A percentile compares a stretch with the other conserved stretches of the same genome.
Evolutionary conservation across 2,329 filamentous ascomycete species (phyloP).

Genomic region (Botryosphaeria dothidea): DNA sequence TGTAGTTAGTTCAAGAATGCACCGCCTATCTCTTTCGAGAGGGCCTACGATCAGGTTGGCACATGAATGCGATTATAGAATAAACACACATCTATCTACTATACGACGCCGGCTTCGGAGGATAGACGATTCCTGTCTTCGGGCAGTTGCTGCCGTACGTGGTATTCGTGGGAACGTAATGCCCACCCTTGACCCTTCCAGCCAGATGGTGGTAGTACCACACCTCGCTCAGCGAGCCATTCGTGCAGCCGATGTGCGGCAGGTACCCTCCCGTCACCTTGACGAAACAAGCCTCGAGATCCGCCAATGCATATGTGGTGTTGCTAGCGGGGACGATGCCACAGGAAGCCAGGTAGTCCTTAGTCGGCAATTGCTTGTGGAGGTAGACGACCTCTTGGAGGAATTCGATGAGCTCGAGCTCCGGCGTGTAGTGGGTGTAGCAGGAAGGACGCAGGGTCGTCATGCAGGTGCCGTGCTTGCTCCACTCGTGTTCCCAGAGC

Average conservation of each 20-base stretch:
- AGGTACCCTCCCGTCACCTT: constrained; percentile 51
- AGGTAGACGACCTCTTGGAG: constrained; percentile 66
- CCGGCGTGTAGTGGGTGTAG: constrained; percentile 59
- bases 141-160: constrained; percentile 56
- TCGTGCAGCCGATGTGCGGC: constrained; percentile 61
- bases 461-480: constrained; percentile 73
- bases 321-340: constrained; percentile 58
- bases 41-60: too few relatives aligned
- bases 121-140: constrained; percentile 62
- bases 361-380: constrained; percentile 67
- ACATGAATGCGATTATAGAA: too few relatives aligned
- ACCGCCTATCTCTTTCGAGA: too few relatives aligned
- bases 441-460: constrained; percentile 66
- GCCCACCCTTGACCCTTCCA: constrained; percentile 60
- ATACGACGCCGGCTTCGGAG: constrained; percentile 52
- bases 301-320: constrained; percentile 59
- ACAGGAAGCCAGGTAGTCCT: constrained; percentile 62
- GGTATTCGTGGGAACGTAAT: constrained; percentile 59
- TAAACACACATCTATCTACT: not conserved
- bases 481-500: constrained; percentile 73
- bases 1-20: too few relatives aligned
- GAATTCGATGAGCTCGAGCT: constrained; percentile 68
- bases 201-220: constrained; percentile 66
- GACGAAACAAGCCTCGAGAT: constrained; percentile 61
- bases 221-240: constrained; percentile 52